A percentile compares a stretch with the other conserved stretches of the same genome.
These are phyloP conservation scores for Verbena officinalis DNA, from an alignment of 257 asterid species.

Conservation along the genomic window DNA sequence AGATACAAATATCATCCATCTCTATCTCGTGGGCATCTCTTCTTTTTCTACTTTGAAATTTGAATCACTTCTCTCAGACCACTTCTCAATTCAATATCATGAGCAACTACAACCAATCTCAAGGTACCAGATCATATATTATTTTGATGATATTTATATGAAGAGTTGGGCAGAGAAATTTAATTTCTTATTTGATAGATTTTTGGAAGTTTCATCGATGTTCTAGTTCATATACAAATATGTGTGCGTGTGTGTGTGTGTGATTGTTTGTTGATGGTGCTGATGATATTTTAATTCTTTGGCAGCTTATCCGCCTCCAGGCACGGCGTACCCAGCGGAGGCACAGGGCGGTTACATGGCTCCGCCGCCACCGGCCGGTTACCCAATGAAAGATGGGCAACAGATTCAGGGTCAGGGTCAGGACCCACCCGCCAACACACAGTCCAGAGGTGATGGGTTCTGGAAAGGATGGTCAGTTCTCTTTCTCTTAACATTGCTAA, in stretches of 20 bases:
- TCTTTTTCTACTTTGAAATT: not conserved
- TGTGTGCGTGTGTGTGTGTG: not conserved
- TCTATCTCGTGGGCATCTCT: not conserved
- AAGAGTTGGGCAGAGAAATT: no score
- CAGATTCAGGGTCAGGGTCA: not conserved
- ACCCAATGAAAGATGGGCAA: slow-evolving; percentile 38
- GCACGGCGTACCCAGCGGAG: slow-evolving; percentile 24
- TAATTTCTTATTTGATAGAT: no score
- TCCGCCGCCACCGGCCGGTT: slow-evolving; percentile 35
- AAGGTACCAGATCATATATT: slow-evolving; percentile 34
- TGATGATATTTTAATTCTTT: not conserved
- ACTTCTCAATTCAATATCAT: slow-evolving; percentile 12
- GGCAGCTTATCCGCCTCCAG: slow-evolving; percentile 39
- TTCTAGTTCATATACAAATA: not conserved
- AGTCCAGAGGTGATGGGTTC: slow-evolving; percentile 36
- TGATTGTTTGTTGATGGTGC: not conserved
- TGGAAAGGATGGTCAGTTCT: slow-evolving; percentile 46
- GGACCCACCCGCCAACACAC: slow-evolving; percentile 10
- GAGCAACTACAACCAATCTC: slow-evolving; percentile 48
- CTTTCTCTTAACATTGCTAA: no score
- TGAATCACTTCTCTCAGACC: not conserved
- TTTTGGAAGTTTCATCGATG: no score
- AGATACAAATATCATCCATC: no score
- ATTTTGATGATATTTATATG: no score
- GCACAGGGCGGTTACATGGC: slow-evolving; percentile 34